A percentile compares a stretch with the other conserved stretches of the same genome.
These are phyloP conservation scores for Trichophyton benhamiae DNA, from an alignment of 2,329 filamentous ascomycete genomes.

Conservation along the genomic window DNA sequence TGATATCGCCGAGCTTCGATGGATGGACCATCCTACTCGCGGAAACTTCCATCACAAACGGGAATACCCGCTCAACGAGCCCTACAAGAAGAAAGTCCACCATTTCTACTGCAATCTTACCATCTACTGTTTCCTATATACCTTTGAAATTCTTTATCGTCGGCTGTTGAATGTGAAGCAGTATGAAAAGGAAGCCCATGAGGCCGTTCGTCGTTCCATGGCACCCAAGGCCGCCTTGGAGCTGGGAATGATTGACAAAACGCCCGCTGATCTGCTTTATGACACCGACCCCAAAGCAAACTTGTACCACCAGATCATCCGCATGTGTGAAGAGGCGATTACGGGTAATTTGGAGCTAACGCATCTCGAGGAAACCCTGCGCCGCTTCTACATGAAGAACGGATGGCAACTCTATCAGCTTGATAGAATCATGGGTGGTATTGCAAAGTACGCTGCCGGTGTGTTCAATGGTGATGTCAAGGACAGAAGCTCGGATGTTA, in stretches of 20 bases:
- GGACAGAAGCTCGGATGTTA: conserved; percentile 85
- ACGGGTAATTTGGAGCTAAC: conserved; percentile 67
- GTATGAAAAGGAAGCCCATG: conserved; percentile 58
- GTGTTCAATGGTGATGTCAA: conserved; percentile 78
- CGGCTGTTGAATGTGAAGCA: conserved; percentile 74
- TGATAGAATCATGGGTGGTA: conserved; percentile 70
- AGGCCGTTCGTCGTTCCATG: conserved; percentile 61
- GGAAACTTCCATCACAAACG: conserved; percentile 42
- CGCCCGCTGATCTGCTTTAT: conserved; percentile 61
- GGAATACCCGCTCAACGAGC: conserved; percentile 62
- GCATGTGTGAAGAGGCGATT: conserved; percentile 77
- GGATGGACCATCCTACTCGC: conserved; percentile 49
- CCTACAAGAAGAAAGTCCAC: conserved; percentile 68
- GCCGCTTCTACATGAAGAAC: conserved; percentile 78
- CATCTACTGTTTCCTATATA: conserved; percentile 87
- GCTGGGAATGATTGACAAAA: conserved; percentile 71
- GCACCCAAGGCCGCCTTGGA: conserved; percentile 69
- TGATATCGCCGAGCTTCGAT: conserved; percentile 40
- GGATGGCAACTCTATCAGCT: conserved; percentile 93
- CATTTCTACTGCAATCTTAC: conserved; percentile 86
- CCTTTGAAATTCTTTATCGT: conserved; percentile 83
- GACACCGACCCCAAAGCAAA: conserved; percentile 51
- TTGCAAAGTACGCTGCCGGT: conserved; percentile 68
- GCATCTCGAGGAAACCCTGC: conserved; percentile 78
- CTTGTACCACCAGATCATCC: conserved; percentile 76